Evolutionary conservation across 768 basidiomycete species (phyloP), one percentile per base, ranked within the genome.

Genomic region (Suillus americanus): DNA sequence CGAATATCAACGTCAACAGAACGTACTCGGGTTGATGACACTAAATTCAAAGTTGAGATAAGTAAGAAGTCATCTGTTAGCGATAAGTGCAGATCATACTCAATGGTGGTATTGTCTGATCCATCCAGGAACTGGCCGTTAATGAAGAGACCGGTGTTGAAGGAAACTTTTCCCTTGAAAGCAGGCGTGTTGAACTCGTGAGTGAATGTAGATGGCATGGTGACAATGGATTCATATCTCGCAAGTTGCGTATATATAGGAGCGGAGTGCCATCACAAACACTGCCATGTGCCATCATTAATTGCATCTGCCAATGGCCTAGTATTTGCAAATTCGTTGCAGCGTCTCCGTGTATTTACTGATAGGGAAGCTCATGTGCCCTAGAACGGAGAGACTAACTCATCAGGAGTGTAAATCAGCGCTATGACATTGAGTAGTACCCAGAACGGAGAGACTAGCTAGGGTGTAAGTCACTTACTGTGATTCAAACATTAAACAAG

Each of bases 81-180:
- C 4, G 28, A 60, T 38, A 30, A 20, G 18, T 46, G 57, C 45
- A 33, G 35, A 37, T 74, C 89, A 72, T 70, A 91, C 90, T 91
- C 88, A 71, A 93, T 89, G n/a, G 83, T 84, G n/a, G 79, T 83
- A 3, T 78, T 75, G 7, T 83, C 78, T n/a, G 81, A 79, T 28
- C 87, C 86, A 40, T 87, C 85, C 16, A 85, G 77, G 70, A 84
- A 94, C 74, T 91, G 72, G 67, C 87, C 87, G 70, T 85, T 80
- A 72, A 94, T 91, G 79, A 88, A 93, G 63, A 92, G 70, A 37
- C 91, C 89, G 5, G 90, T 89, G 69, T 79, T 78, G 66, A 91
- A 78, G 7, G 79, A 79, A 25, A 81, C 79, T 53, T 79, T 78
- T 23, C 86, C 88, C 75, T 86, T 89, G 85, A 77, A 90, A 65